phyloP scores from a whole-genome alignment of 257 asterid species.

The Pogostemon cablin region DNA sequence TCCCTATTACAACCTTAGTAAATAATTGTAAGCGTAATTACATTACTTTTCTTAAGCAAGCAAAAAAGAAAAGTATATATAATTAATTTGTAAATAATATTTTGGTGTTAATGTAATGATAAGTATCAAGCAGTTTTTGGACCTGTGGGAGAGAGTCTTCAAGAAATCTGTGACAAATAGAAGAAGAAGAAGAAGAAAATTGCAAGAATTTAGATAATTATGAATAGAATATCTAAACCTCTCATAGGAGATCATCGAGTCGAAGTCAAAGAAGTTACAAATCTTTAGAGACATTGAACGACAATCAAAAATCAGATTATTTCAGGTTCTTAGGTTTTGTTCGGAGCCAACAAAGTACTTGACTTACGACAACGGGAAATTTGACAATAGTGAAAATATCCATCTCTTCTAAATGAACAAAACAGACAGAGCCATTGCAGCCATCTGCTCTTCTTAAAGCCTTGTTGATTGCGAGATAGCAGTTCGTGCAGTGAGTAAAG shows the following conservation, averaged over 20 bases:
- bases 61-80: neutral
- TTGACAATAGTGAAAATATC: constrained; percentile 33
- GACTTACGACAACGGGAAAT: neutral
- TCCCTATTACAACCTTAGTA: constrained; percentile 23
- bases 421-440: constrained; percentile 44
- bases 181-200: neutral
- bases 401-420: constrained; percentile 31
- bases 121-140: constrained; percentile 74
- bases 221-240: constrained; percentile 44
- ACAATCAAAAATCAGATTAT: constrained; percentile 49
- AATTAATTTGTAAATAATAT: neutral
- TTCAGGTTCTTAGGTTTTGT: constrained; percentile 52
- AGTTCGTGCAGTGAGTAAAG: constrained; percentile 53
- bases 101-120: constrained; percentile 17
- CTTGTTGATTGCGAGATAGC: constrained; percentile 68
- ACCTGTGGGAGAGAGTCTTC: constrained; percentile 44
- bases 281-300: constrained; percentile 41
- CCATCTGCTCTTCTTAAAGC: constrained; percentile 63
- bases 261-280: constrained; percentile 40
- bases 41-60: no score
- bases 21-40: constrained; percentile 57
- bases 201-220: constrained; percentile 35
- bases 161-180: constrained; percentile 36
- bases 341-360: constrained; percentile 35
- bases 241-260: constrained; percentile 47